phyloP scores from a whole-genome alignment of 2,329 filamentous ascomycete species.

The Fusarium drepaniforme region DNA sequence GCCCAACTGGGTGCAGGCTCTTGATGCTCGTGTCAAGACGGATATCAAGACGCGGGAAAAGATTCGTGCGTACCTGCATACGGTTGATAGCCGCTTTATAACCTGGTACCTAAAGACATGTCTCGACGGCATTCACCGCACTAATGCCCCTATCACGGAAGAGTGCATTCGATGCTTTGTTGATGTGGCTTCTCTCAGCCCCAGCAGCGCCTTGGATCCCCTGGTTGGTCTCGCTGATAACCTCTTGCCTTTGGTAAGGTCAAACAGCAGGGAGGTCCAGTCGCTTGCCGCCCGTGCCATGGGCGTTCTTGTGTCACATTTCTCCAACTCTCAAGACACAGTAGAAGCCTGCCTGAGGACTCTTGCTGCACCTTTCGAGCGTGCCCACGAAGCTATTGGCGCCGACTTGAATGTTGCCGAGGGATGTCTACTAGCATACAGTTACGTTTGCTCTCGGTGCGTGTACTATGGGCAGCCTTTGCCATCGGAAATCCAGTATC shows the following conservation, averaged over 20 bases:
- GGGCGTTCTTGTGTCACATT: conserved; percentile 82
- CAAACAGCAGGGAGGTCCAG: conserved; percentile 79
- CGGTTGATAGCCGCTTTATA: conserved; percentile 54
- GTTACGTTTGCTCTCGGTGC: conserved; percentile 57
- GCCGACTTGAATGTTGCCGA: conserved; percentile 60
- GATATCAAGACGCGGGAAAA: conserved; percentile 73
- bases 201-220: conserved; percentile 63
- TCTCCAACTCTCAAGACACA: conserved; percentile 52
- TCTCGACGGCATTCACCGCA: conserved; percentile 67
- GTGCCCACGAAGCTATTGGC: conserved; percentile 56
- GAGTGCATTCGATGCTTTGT: conserved; percentile 66
- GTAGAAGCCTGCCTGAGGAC: conserved; percentile 43
- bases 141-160: conserved; percentile 56
- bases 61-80: conserved; percentile 66
- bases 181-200: conserved; percentile 63
- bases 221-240: conserved; percentile 63
- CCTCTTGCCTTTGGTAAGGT: conserved; percentile 72
- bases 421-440: conserved; percentile 60
- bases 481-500: conserved; percentile 45
- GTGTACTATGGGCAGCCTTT: conserved; percentile 56
- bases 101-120: conserved; percentile 63
- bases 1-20: conserved; percentile 85
- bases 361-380: conserved; percentile 59
- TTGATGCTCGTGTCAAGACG: conserved; percentile 79
- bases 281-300: conserved; percentile 76